Percentiles rank a stretch among this genome's conserved stretches.
These are phyloP conservation scores for Phytopythium oedochilum DNA, from an alignment of 352 stramenopile species.

Conservation along the genomic window DNA sequence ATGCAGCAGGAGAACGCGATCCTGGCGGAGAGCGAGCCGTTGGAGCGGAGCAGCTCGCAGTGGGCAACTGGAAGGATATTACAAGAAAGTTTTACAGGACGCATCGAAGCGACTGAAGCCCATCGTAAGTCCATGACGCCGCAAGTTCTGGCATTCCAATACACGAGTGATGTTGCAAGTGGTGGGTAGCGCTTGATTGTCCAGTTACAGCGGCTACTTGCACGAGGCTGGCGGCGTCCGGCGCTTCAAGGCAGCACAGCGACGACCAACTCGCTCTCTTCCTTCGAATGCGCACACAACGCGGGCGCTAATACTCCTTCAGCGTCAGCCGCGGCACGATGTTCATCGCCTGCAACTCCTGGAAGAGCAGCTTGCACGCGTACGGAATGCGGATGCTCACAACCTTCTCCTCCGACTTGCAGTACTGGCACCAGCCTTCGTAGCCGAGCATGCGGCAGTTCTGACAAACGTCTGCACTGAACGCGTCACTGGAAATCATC, in stretches of 20 bases:
- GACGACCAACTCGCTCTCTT: not conserved
- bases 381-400: slow-evolving; percentile 98
- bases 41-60: slow-evolving; percentile 3
- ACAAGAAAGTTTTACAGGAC: not conserved
- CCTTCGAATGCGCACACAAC: not conserved
- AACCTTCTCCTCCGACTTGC: slow-evolving; percentile 97
- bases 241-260: not conserved
- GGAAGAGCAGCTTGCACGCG: slow-evolving; percentile 98
- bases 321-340: slow-evolving; percentile 97
- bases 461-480: slow-evolving; percentile 98
- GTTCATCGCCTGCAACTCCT: slow-evolving; percentile 99
- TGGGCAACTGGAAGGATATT: not conserved
- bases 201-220: not conserved
- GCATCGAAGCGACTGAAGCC: too few species aligned
- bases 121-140: not conserved
- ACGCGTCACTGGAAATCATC: slow-evolving; percentile 99
- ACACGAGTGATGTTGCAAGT: not conserved
- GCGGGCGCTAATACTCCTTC: slow-evolving; percentile 82
- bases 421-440: slow-evolving; percentile 98
- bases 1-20: not conserved
- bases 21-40: slow-evolving; percentile 11
- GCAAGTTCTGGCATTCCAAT: not conserved
- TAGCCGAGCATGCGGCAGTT: slow-evolving; percentile 97
- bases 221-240: not conserved
- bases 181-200: not conserved